A percentile compares a stretch with the other conserved stretches of the same genome.
These are phyloP conservation scores for Juglanconis juglandina DNA, from an alignment of 2,329 filamentous ascomycete genomes.

Conservation along the genomic window DNA sequence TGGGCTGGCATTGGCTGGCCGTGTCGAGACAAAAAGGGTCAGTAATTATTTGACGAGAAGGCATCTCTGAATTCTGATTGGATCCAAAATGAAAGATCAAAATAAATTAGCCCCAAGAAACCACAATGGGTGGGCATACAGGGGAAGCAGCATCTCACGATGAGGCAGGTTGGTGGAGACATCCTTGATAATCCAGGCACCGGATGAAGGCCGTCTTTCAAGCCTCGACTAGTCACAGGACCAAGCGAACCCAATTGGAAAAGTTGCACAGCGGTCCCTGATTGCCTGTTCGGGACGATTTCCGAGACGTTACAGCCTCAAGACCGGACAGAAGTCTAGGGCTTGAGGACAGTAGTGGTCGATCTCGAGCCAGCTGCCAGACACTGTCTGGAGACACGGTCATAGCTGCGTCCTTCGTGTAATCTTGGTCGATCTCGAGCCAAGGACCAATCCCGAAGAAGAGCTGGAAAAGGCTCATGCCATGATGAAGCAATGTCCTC, in stretches of 20 bases:
- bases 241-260: background rate
- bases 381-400: conserved; percentile 16
- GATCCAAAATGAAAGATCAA: conserved; percentile 15
- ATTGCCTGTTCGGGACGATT: conserved; percentile 13
- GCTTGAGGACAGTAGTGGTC: background rate
- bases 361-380: background rate
- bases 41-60: conserved; percentile 12
- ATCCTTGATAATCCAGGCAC: conserved; percentile 13
- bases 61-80: conserved; percentile 19
- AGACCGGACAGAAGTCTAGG: background rate
- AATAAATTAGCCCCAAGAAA: conserved; percentile 5
- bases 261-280: conserved; percentile 6
- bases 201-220: conserved; percentile 1
- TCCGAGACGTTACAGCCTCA: conserved; percentile 17
- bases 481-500: conserved; percentile 2
- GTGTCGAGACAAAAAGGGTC: conserved; percentile 14
- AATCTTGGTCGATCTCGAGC: conserved; percentile 6
- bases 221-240: background rate
- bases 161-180: background rate
- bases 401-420: background rate
- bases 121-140: conserved; percentile 2
- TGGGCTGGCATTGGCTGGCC: conserved; percentile 24
- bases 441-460: conserved; percentile 8
- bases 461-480: background rate
- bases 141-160: conserved; percentile 3